phyloP scores from a whole-genome alignment of 257 asterid genomes.

The Solanum corneliomulleri region DNA sequence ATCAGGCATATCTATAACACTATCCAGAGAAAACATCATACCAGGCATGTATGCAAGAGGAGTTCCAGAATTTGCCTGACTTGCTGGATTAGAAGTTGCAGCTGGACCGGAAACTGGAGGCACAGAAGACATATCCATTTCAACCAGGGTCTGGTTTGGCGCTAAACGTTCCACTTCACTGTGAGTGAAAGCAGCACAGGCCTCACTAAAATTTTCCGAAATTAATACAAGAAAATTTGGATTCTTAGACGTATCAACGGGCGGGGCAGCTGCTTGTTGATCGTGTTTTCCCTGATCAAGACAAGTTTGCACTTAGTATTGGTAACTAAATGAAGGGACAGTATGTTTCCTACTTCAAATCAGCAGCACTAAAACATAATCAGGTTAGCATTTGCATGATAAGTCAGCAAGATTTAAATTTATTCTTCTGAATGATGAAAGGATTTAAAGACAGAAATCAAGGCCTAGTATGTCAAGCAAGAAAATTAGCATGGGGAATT shows the following conservation, averaged over 20 bases:
- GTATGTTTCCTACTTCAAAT: neutral
- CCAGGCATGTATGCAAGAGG: neutral
- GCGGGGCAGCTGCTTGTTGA: slow-evolving; percentile 54
- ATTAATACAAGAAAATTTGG: slow-evolving; percentile 84
- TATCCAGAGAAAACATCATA: slow-evolving; percentile 3
- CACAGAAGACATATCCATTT: slow-evolving; percentile 50
- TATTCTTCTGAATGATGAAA: neutral
- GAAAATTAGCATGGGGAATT: neutral
- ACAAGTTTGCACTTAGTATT: neutral
- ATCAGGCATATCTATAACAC: neutral
- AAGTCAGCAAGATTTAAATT: neutral
- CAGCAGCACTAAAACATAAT: neutral
- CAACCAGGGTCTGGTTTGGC: slow-evolving; percentile 57
- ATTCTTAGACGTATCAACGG: slow-evolving; percentile 58
- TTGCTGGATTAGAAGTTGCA: slow-evolving; percentile 48
- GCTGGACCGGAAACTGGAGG: slow-evolving; percentile 56
- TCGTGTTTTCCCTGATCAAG: slow-evolving; percentile 62
- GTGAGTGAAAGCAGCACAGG: slow-evolving; percentile 54
- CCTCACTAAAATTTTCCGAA: slow-evolving; percentile 74
- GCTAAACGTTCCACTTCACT: slow-evolving; percentile 51
- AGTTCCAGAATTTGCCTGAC: slow-evolving; percentile 19
- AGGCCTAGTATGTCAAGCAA: neutral
- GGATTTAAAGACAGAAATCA: neutral
- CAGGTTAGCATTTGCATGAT: neutral
- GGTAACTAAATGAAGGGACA: neutral